A percentile compares a stretch with the other conserved stretches of the same genome.
These are phyloP conservation scores for Camellia japonica DNA, from an alignment of 148 eudicot species.

Conservation along the genomic window DNA sequence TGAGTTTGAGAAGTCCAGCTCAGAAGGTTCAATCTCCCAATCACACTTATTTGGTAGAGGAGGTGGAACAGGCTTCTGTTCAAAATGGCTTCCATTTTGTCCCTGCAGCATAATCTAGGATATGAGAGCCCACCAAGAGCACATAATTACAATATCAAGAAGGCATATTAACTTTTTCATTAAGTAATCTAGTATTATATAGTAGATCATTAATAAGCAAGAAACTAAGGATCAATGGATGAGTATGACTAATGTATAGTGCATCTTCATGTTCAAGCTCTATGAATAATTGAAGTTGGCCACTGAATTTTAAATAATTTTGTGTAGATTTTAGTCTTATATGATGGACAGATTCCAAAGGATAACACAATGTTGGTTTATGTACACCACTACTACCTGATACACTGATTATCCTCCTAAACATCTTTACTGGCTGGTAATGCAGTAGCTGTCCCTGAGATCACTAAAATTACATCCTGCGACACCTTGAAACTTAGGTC, in stretches of 20 bases:
- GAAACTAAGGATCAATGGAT: conserved; percentile 1
- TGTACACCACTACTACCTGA: neutral
- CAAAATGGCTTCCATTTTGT: conserved; percentile 97
- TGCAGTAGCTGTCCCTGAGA: neutral
- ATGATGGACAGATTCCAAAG: neutral
- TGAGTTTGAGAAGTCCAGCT: conserved; percentile 82
- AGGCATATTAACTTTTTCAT: neutral
- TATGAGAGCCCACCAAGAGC: conserved; percentile 9
- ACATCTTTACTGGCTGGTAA: neutral
- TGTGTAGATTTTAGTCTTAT: neutral
- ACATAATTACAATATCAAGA: neutral
- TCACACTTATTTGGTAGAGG: conserved; percentile 92
- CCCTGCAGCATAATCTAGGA: conserved; percentile 57
- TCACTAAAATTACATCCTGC: neutral
- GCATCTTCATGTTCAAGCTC: neutral
- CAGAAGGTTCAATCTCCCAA: conserved; percentile 95
- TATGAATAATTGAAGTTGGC: neutral
- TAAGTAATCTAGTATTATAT: neutral
- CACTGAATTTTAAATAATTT: neutral
- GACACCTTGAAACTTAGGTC: neutral
- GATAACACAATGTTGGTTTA: neutral
- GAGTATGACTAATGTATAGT: neutral
- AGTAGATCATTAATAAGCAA: neutral
- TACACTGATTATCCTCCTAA: neutral
- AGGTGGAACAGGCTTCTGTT: conserved; percentile 83